Conservation (phyloP, 2,329 filamentous ascomycete genomes). For the Arthrobotrys iridis region DNA sequence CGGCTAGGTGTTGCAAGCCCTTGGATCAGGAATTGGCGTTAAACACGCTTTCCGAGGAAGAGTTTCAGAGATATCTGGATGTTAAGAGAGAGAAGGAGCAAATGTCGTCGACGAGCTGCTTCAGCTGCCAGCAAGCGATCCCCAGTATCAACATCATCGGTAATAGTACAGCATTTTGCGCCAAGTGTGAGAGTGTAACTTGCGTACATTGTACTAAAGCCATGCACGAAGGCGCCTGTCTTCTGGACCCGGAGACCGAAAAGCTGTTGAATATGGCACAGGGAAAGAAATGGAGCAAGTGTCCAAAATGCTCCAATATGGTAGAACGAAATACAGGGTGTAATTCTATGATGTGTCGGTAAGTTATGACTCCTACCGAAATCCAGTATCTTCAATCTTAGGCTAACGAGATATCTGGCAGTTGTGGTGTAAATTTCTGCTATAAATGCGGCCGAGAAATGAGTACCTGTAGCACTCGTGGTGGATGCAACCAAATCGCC, state of each 20-base stretch:
- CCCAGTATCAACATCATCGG: constrained; percentile 29
- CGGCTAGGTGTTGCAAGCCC: constrained; percentile 43
- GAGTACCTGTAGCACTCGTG: not conserved
- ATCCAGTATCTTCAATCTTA: not conserved
- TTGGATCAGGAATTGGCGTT: constrained; percentile 25
- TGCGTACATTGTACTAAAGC: constrained; percentile 50
- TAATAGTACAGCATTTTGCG: constrained; percentile 26
- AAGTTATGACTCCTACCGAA: not conserved
- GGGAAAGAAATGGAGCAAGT: constrained; percentile 52
- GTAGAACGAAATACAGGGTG: constrained; percentile 50
- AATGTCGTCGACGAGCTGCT: constrained; percentile 36
- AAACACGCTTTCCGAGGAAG: constrained; percentile 13
- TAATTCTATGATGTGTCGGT: constrained; percentile 51
- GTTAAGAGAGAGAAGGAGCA: constrained; percentile 39
- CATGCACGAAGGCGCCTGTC: constrained; percentile 45
- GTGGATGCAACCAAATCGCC: constrained; percentile 34
- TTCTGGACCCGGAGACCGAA: constrained; percentile 48
- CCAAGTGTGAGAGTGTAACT: constrained; percentile 35
- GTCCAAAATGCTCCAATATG: constrained; percentile 50
- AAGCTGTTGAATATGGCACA: constrained; percentile 44
- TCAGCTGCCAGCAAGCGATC: constrained; percentile 11
- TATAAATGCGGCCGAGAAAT: constrained; percentile 45
- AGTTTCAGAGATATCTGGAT: constrained; percentile 32
- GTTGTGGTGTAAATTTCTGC: constrained; percentile 47
- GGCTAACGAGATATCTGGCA: not conserved